Conservation (phyloP, 129 eudicot species). For the Logfia minima region DNA sequence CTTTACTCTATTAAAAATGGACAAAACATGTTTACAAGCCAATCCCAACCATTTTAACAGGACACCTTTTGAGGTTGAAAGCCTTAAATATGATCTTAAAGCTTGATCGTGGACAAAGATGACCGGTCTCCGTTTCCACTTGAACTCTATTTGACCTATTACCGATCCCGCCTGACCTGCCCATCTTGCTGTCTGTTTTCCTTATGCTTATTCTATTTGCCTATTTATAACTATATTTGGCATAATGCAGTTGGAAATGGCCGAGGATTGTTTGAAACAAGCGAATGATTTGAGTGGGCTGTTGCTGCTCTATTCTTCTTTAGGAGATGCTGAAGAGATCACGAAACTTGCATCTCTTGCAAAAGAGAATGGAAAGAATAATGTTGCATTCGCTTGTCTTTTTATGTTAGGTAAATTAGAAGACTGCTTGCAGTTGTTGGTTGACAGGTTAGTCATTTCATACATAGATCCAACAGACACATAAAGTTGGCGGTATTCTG, state of each 20-base stretch:
- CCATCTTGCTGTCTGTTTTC: neutral
- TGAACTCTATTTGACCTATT: neutral
- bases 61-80: neutral
- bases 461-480: slow-evolving; percentile 17
- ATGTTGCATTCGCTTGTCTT: slow-evolving; percentile 90
- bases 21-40: neutral
- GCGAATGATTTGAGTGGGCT: slow-evolving; percentile 95
- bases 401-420: slow-evolving; percentile 94
- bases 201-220: neutral
- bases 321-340: slow-evolving; percentile 90
- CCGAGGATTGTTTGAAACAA: slow-evolving; percentile 86
- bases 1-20: neutral
- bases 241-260: slow-evolving; percentile 84
- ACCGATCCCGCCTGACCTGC: neutral
- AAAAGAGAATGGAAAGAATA: slow-evolving; percentile 88
- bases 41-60: neutral
- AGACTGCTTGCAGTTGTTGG: slow-evolving; percentile 88
- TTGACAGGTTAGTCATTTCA: slow-evolving; percentile 68
- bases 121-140: neutral
- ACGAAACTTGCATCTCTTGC: slow-evolving; percentile 76
- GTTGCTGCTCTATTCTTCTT: slow-evolving; percentile 87
- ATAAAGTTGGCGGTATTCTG: slow-evolving; percentile 22
- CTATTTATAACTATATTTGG: slow-evolving; percentile 7
- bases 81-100: neutral
- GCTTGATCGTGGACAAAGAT: neutral